Percentiles rank a stretch among this genome's conserved stretches.
Conservation (phyloP, 140 eudicot genomes). For the Erigeron philadelphicus region DNA sequence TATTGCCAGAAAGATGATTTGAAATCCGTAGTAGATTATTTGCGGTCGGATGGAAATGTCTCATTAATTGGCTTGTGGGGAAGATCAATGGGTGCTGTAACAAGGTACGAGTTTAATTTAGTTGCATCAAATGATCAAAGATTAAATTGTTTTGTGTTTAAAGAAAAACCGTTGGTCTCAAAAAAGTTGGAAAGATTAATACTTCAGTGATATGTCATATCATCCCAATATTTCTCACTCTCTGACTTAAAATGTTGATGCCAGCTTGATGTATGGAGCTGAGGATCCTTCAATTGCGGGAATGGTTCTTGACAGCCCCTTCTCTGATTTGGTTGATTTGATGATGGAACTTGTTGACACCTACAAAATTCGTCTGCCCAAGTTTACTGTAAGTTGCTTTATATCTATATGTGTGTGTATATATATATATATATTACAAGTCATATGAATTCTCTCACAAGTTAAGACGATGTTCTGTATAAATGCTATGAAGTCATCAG, state of each 20-base stretch:
- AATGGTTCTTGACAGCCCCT: constrained; percentile 98
- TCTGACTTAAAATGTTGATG: constrained; percentile 36
- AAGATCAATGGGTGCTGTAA: constrained; percentile 99
- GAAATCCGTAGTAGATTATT: constrained; percentile 75
- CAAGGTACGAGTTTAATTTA: constrained; percentile 46
- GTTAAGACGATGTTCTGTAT: constrained; percentile 3
- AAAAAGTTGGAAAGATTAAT: constrained; percentile 4
- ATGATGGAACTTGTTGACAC: constrained; percentile 99
- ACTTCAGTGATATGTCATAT: not conserved
- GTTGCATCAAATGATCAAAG: not conserved
- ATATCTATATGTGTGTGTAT: not conserved
- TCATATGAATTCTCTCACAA: not conserved
- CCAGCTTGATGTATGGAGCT: constrained; percentile 97
- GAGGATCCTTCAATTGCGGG: constrained; percentile 99
- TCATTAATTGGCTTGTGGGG: constrained; percentile 96
- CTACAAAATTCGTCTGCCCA: constrained; percentile 84
- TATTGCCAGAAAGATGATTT: constrained; percentile 80
- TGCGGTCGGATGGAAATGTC: constrained; percentile 85
- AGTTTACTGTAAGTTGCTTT: constrained; percentile 65
- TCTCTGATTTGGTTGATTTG: constrained; percentile 89
- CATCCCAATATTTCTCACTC: not conserved
- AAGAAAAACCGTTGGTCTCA: not conserved
- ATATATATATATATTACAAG: not conserved
- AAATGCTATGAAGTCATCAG: not conserved
- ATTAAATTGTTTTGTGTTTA: not conserved